A percentile compares a stretch with the other conserved stretches of the same genome.
Evolutionary conservation across 2,329 filamentous ascomycete species (phyloP).

Genomic region (Nemania abortiva): DNA sequence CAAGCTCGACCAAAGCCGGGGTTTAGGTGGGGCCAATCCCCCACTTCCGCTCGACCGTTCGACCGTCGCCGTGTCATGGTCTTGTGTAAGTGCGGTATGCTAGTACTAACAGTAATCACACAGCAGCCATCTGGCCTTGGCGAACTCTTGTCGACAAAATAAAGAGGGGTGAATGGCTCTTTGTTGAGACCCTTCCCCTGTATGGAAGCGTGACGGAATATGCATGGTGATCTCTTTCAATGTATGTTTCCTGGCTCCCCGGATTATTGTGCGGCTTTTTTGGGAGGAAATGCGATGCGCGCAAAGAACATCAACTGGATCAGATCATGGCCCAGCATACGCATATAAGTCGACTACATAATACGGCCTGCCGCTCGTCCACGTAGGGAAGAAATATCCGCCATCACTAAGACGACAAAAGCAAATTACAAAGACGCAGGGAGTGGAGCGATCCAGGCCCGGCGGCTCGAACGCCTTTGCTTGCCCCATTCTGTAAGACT

Average conservation of each 20-base stretch:
- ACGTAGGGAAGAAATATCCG: not conserved
- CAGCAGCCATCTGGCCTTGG: slow-evolving; percentile 28
- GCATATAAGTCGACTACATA: slow-evolving; percentile 6
- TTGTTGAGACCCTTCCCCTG: slow-evolving; percentile 33
- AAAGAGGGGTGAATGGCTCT: slow-evolving; percentile 14
- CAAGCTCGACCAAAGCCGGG: slow-evolving; percentile 16
- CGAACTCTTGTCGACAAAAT: slow-evolving; percentile 19
- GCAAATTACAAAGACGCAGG: not conserved
- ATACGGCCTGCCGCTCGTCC: not conserved
- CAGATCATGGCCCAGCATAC: not conserved
- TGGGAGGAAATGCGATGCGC: not conserved
- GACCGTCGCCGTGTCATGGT: slow-evolving; percentile 23
- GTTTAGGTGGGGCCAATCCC: slow-evolving; percentile 36
- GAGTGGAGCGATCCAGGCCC: slow-evolving; percentile 21
- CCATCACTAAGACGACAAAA: not conserved
- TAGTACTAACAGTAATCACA: slow-evolving; percentile 30
- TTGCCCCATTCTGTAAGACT: slow-evolving; percentile 4
- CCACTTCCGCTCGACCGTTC: slow-evolving; percentile 48
- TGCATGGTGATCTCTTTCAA: not conserved
- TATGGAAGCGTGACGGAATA: slow-evolving; percentile 13
- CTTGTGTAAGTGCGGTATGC: slow-evolving; percentile 27
- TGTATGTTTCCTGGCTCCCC: not conserved
- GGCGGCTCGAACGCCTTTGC: slow-evolving; percentile 9
- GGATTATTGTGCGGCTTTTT: not conserved
- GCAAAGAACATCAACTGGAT: not conserved